These are phyloP conservation scores for Meyerozyma smithsonii DNA, from an alignment of 1,139 yeast genomes.

Conservation along the genomic window DNA sequence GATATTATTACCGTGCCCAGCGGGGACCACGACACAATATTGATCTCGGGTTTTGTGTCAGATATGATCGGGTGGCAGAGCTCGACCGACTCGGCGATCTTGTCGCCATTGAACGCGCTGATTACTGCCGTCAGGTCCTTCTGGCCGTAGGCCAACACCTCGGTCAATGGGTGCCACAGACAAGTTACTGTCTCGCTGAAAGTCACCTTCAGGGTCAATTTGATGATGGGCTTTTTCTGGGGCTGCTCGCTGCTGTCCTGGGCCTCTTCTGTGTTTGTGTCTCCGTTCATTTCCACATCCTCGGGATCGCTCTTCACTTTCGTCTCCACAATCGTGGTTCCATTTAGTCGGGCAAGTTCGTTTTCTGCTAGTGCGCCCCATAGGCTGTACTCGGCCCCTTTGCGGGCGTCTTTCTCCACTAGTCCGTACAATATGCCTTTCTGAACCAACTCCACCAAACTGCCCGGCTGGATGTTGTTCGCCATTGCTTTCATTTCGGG, in stretches of 20 bases:
- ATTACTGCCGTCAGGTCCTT: constrained; percentile 32
- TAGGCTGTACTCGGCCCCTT: neutral
- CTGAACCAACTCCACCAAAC: constrained; percentile 75
- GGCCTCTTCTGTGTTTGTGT: constrained; percentile 2
- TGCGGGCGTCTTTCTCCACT: neutral
- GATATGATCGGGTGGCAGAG: constrained; percentile 29
- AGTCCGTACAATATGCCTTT: constrained; percentile 66
- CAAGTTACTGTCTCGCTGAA: constrained; percentile 28
- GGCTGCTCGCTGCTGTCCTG: constrained; percentile 6
- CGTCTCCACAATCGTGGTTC: constrained; percentile 2
- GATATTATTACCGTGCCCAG: constrained; percentile 54
- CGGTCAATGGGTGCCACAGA: constrained; percentile 38
- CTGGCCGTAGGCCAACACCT: constrained; percentile 37
- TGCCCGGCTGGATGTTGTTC: constrained; percentile 56
- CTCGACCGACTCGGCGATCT: constrained; percentile 31
- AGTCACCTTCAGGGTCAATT: constrained; percentile 22
- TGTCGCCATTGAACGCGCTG: constrained; percentile 26
- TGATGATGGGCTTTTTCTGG: constrained; percentile 10
- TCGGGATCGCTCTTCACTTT: constrained; percentile 8
- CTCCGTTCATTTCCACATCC: constrained; percentile 14
- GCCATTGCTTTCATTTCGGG: constrained; percentile 41
- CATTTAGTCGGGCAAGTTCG: constrained; percentile 12
- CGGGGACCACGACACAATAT: constrained; percentile 60
- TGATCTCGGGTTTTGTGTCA: constrained; percentile 28
- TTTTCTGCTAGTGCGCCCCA: constrained; percentile 22